Base-by-base conservation (phyloP, 106 monocot species). In the Dendrobium nobile region DNA sequence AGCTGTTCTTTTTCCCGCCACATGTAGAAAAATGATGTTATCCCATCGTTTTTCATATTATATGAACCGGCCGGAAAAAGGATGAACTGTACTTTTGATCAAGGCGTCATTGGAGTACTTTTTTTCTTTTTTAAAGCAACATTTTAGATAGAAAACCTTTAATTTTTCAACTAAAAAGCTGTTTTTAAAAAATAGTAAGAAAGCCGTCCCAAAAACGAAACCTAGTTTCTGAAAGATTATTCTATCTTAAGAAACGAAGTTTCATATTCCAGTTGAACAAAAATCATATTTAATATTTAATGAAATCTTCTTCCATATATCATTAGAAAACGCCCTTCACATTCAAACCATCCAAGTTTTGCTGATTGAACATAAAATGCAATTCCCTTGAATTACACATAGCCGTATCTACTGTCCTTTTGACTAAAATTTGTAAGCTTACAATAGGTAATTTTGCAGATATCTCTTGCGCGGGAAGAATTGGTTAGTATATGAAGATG, bases 401-500 rank as follows among this genome's bases (percentile, higher is more conserved):
- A n/a, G 43, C n/a, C 2, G 43, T 5, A 17, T 54, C 54, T 54
- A 13, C 54, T 5, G 59, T 4, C 20, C 20, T 59, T 19, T 3
- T 1, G 0, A 59, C 20, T n/a, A 19, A 48, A 20, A 4, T 20
- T 68, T 68, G 15, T n/a, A 33, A 10, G 3, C 13, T 28, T 27
- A 8, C 33, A 33, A 33, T 68, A 33, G n/a, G 4, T 19, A 73
- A 73, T n/a, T 54, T 77, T 85, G 89, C 86, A 95, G 95, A 93
- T 77, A 84, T 95, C 44, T 95, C 92, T 77, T 93, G 73, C 85
- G 89, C 10, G 89, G 91, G 73, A 87, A n/a, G n/a, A 88, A 76
- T 51, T 95, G 72, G 47, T 95, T 40, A n/a, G 87, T 91, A 64
- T 95, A 92, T 79, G 90, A 95, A 65, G 93, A 95, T 77, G 78